These are phyloP conservation scores for Hansenula anomala DNA, from an alignment of 1,139 yeast species.

Conservation along the genomic window DNA sequence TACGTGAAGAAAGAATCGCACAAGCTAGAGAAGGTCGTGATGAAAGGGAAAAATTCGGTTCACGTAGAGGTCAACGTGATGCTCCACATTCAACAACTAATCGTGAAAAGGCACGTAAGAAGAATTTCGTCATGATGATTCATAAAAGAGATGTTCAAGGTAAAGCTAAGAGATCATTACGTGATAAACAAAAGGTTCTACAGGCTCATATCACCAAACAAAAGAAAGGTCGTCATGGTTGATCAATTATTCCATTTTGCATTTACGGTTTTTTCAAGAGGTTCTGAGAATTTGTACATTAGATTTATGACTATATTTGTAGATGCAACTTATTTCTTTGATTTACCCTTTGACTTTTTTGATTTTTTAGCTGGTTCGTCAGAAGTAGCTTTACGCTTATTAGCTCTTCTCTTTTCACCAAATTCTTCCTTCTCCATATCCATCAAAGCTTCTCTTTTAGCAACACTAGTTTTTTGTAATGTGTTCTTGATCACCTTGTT, in stretches of 20 bases:
- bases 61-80: constrained; percentile 79
- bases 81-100: constrained; percentile 86
- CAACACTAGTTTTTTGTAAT: constrained; percentile 64
- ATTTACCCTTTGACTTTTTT: neutral
- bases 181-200: constrained; percentile 85
- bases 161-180: constrained; percentile 79
- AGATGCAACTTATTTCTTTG: neutral
- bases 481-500: constrained; percentile 70
- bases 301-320: neutral
- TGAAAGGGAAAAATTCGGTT: constrained; percentile 86
- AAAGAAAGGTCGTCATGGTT: constrained; percentile 54
- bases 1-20: constrained; percentile 86
- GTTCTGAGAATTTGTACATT: constrained; percentile 2
- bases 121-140: constrained; percentile 98
- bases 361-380: neutral
- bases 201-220: constrained; percentile 85
- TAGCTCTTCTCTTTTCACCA: constrained; percentile 65
- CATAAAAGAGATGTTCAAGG: constrained; percentile 95
- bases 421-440: constrained; percentile 90
- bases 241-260: too few relatives aligned
- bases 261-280: neutral
- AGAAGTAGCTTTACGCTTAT: constrained; percentile 40
- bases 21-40: constrained; percentile 87
- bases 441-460: constrained; percentile 86
- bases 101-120: constrained; percentile 93